A percentile compares a stretch with the other conserved stretches of the same genome.
phyloP scores from a whole-genome alignment of 441 rosid genomes.

The Rhodomyrtus psidioides region DNA sequence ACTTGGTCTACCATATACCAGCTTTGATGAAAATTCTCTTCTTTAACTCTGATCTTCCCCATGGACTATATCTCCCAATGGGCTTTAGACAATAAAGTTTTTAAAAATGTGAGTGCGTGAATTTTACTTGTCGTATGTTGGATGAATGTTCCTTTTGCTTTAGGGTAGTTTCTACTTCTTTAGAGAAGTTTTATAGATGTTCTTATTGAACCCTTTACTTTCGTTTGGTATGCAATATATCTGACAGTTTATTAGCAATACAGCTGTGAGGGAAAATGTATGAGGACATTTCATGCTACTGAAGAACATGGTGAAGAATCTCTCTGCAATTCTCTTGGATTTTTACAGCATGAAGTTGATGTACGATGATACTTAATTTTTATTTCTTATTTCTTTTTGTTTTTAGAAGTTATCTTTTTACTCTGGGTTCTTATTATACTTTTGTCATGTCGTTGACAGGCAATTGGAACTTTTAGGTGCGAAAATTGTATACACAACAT shows the following conservation, averaged over 20 bases:
- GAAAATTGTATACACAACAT: slow-evolving; percentile 67
- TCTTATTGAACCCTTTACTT: background rate
- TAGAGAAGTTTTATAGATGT: background rate
- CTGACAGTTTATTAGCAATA: slow-evolving; percentile 11
- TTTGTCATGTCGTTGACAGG: slow-evolving; percentile 25
- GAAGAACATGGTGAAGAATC: slow-evolving; percentile 51
- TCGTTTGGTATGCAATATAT: background rate
- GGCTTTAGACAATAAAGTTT: background rate
- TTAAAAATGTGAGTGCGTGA: background rate
- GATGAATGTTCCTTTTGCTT: background rate
- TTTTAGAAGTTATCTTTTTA: background rate
- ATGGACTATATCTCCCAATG: background rate
- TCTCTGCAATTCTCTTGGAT: slow-evolving; percentile 53
- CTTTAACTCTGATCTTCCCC: background rate
- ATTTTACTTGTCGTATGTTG: background rate
- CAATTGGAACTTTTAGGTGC: slow-evolving; percentile 45
- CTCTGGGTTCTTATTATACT: background rate
- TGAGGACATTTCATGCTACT: slow-evolving; percentile 87
- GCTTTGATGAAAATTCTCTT: background rate
- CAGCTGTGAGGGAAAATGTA: slow-evolving; percentile 80
- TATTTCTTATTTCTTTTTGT: background rate
- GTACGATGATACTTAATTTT: slow-evolving; percentile 33
- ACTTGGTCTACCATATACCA: background rate
- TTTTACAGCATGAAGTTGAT: slow-evolving; percentile 43
- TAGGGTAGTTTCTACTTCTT: background rate